These are phyloP conservation scores for Zymoseptoria brevis DNA, from an alignment of 2,329 filamentous ascomycete species.

Conservation along the genomic window DNA sequence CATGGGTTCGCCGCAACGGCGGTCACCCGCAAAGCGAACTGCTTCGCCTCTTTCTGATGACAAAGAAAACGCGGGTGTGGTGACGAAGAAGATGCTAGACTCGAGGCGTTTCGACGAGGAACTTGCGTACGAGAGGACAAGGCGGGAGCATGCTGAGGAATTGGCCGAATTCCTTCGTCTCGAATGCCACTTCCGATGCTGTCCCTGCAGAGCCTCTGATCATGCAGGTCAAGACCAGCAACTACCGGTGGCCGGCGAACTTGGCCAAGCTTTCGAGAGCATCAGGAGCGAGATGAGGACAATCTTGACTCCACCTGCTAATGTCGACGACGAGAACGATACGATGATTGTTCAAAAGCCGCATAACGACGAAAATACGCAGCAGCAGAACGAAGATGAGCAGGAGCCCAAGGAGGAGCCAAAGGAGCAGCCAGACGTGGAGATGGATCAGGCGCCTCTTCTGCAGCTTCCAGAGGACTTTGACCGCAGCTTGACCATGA, in stretches of 20 bases:
- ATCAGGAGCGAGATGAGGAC: slow-evolving; percentile 17
- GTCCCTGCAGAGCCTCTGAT: slow-evolving; percentile 47
- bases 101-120: slow-evolving; percentile 44
- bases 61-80: slow-evolving; percentile 37
- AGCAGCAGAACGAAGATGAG: not conserved
- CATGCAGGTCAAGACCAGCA: slow-evolving; percentile 27
- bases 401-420: slow-evolving; percentile 5
- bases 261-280: slow-evolving; percentile 13
- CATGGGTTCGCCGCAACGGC: slow-evolving; percentile 42
- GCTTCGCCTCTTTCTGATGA: slow-evolving; percentile 41
- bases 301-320: slow-evolving; percentile 54
- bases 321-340: slow-evolving; percentile 47
- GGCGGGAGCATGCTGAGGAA: slow-evolving; percentile 62
- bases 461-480: slow-evolving; percentile 8
- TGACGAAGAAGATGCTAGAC: slow-evolving; percentile 39
- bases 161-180: slow-evolving; percentile 68
- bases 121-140: slow-evolving; percentile 45
- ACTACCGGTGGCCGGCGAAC: slow-evolving; percentile 8
- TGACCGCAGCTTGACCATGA: slow-evolving; percentile 22
- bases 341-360: slow-evolving; percentile 9
- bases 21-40: slow-evolving; percentile 33
- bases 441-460: slow-evolving; percentile 8
- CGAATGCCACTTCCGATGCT: slow-evolving; percentile 63
- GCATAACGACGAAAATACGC: not conserved
- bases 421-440: slow-evolving; percentile 7